Percentiles rank a stretch among this genome's conserved stretches.
Evolutionary conservation across 2,329 filamentous ascomycete species (phyloP).

Genomic region (Aspergillus sclerotialis): DNA sequence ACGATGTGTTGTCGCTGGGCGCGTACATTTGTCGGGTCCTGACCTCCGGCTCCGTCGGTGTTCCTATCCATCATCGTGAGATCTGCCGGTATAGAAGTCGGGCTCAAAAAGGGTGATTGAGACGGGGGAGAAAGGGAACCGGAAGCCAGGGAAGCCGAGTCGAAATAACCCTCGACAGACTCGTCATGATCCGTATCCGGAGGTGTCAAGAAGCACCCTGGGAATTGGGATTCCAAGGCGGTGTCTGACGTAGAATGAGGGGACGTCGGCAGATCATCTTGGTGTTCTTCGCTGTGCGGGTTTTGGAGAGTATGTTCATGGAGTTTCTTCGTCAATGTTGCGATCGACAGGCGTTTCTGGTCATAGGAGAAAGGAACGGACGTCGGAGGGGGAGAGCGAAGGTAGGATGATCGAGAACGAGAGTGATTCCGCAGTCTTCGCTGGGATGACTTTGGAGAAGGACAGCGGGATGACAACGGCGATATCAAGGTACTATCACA

Average conservation of each 20-base stretch:
- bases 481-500: slow-evolving; percentile 32
- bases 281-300: slow-evolving; percentile 8
- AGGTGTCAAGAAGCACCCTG: slow-evolving; percentile 28
- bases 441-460: slow-evolving; percentile 30
- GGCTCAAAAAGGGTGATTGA: slow-evolving; percentile 20
- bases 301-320: slow-evolving; percentile 33
- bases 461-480: slow-evolving; percentile 36
- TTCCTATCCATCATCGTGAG: slow-evolving; percentile 8
- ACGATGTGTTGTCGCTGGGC: slow-evolving; percentile 30
- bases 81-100: slow-evolving; percentile 23
- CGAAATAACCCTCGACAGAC: slow-evolving; percentile 22
- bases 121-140: slow-evolving; percentile 32
- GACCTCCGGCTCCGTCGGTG: background rate
- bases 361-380: slow-evolving; percentile 38
- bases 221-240: too few species aligned
- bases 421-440: slow-evolving; percentile 22
- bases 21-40: slow-evolving; percentile 17
- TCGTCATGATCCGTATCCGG: slow-evolving; percentile 34
- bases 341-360: slow-evolving; percentile 32
- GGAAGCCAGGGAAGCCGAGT: slow-evolving; percentile 55
- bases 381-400: slow-evolving; percentile 31
- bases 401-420: slow-evolving; percentile 26
- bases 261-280: background rate
- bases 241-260: background rate
- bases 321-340: slow-evolving; percentile 33